Conservation (phyloP, 306 rosid species). For the Rubus parviflorus region DNA sequence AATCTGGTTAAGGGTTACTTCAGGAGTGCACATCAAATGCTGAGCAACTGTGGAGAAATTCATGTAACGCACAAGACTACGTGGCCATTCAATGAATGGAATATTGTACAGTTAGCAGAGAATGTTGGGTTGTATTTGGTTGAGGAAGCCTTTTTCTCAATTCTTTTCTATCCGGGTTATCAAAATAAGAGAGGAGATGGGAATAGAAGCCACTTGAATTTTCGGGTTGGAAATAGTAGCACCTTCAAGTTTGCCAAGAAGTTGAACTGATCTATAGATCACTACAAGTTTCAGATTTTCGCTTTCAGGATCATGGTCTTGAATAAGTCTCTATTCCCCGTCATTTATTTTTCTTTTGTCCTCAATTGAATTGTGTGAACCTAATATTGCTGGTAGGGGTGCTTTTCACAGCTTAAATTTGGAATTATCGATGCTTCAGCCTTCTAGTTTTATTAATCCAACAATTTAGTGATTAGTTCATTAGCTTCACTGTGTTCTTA, state of each 20-base stretch:
- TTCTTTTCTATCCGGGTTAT: slow-evolving; percentile 15
- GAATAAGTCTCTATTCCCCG: too few species aligned
- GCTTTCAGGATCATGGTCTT: too few species aligned
- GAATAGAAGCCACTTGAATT: neutral
- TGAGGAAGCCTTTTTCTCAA: neutral
- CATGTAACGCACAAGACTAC: slow-evolving; percentile 44
- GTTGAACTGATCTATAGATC: too few species aligned
- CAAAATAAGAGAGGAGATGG: slow-evolving; percentile 33
- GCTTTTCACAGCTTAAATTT: too few species aligned
- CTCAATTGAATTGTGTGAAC: too few species aligned
- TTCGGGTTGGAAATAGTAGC: slow-evolving; percentile 26
- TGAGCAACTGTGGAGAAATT: slow-evolving; percentile 26
- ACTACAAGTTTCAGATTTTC: too few species aligned
- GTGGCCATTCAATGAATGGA: slow-evolving; percentile 20
- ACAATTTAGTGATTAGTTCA: too few species aligned
- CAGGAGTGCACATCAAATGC: slow-evolving; percentile 13
- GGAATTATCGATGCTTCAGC: too few species aligned
- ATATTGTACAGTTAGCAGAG: slow-evolving; percentile 20
- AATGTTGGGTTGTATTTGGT: neutral
- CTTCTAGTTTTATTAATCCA: too few species aligned
- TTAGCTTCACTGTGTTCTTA: too few species aligned
- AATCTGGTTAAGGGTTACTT: slow-evolving; percentile 28
- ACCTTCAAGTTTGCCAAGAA: slow-evolving; percentile 22
- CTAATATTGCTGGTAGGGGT: too few species aligned
- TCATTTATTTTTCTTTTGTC: too few species aligned